Evolutionary conservation across 331 rosid genomes (phyloP), one percentile per base, ranked within the genome.

Genomic region (Cucumis variabilis): DNA sequence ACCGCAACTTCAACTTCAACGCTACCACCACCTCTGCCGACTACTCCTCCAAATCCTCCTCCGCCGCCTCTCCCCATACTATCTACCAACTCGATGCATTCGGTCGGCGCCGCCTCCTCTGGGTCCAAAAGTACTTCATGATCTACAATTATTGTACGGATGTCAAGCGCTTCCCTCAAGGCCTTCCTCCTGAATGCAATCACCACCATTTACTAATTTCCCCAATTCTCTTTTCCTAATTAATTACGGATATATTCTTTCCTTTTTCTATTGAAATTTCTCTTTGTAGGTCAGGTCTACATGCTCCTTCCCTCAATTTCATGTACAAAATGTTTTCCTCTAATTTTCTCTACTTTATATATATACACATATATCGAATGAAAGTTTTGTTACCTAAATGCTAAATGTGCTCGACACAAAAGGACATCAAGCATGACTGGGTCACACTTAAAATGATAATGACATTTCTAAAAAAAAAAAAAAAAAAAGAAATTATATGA

Each of bases 1-100:
- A 96, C 81, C 88, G 98, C 1, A 94, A 94, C 83, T 96, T 96
- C 1, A 94, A 94, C 83, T 96, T 96, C 94, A 92, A 91, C n/a
- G 93, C 92, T 0, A 86, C 74, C 53, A 58, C 19, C 51, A 11
- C 17, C 20, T 1, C 50, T 15, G 44, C 11, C 6, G 37, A 50
- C 62, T 51, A 44, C 44, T 27, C 67, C 24, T 27, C 67, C 24
- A 78, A 25, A 53, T 80, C 67, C 12, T 82, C 86, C 11, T 60
- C 23, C 62, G 76, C 27, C n/a, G 8, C 86, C 13, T 68, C 17
- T 86, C 89, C 92, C 53, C 90, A 91, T 44, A 8, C 19, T 1
- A 7, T 8, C 65, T 58, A 58, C 67, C 89, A 91, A 17, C 76
- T 92, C 33, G 92, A 92, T 69, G 65, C 92, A 2, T 82, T 89